Evolutionary conservation across 106 monocot species (phyloP).

Genomic region (Ottelia alismoides): DNA sequence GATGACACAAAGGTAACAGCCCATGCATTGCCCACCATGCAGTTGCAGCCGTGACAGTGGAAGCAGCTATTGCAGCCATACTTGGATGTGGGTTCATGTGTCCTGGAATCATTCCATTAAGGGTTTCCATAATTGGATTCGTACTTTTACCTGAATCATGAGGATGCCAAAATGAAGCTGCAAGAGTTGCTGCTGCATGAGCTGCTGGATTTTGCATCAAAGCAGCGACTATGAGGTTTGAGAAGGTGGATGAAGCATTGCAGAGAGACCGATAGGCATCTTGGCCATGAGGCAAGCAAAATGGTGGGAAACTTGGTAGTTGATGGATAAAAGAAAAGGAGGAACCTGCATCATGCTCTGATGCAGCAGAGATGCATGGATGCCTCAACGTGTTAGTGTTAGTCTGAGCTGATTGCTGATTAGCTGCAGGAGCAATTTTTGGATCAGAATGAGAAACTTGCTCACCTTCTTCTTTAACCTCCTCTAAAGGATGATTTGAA

Average conservation of each 20-base stretch:
- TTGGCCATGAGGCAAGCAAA: conserved; percentile 21
- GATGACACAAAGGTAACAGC: conserved; percentile 38
- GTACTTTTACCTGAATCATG: conserved; percentile 11
- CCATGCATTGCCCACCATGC: conserved; percentile 91
- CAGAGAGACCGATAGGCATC: conserved; percentile 35
- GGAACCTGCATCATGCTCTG: too few relatives aligned
- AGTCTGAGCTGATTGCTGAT: too few relatives aligned
- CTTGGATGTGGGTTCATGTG: conserved; percentile 22
- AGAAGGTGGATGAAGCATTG: conserved; percentile 56
- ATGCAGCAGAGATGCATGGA: too few relatives aligned
- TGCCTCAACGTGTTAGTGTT: too few relatives aligned
- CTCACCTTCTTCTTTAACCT: too few relatives aligned
- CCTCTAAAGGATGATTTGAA: too few relatives aligned
- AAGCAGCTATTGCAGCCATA: conserved; percentile 53
- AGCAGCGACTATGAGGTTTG: conserved; percentile 47
- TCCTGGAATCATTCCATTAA: conserved; percentile 10
- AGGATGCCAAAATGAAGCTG: conserved; percentile 70
- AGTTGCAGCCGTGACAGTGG: conserved; percentile 88
- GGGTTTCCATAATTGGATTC: conserved; percentile 19
- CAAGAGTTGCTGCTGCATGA: conserved; percentile 68
- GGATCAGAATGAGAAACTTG: too few relatives aligned
- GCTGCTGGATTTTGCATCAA: conserved; percentile 71
- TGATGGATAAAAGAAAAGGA: too few relatives aligned
- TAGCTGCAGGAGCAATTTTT: too few relatives aligned
- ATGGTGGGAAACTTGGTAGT: conserved; percentile 26